Conservation (phyloP, 805 yeast genomes). For the Kluyveromyces aestuarii region DNA sequence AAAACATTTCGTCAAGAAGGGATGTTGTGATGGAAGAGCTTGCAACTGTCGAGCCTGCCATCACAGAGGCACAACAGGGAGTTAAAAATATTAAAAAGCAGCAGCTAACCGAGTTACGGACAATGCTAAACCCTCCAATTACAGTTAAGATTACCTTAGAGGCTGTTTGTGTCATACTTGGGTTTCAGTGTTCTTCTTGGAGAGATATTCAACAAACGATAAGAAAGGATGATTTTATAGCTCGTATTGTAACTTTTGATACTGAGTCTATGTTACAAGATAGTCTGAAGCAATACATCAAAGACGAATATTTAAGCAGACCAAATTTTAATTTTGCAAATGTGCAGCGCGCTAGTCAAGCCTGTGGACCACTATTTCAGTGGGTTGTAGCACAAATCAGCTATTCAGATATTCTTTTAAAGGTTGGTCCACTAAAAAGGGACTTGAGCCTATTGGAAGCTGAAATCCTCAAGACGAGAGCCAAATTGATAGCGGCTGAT, state of each 20-base stretch:
- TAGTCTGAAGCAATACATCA: conserved; percentile 48
- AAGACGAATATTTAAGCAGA: conserved; percentile 47
- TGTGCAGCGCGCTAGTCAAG: conserved; percentile 84
- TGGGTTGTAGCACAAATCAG: conserved; percentile 89
- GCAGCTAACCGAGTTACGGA: conserved; percentile 79
- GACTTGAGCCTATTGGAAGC: conserved; percentile 56
- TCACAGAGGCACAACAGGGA: conserved; percentile 74
- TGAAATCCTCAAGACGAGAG: conserved; percentile 51
- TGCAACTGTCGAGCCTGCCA: conserved; percentile 75
- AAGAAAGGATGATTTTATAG: conserved; percentile 78
- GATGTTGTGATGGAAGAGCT: conserved; percentile 51
- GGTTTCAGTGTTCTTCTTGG: conserved; percentile 62
- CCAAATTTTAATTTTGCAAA: conserved; percentile 61
- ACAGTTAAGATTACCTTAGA: conserved; percentile 80
- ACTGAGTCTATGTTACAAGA: conserved; percentile 48
- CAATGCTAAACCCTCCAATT: conserved; percentile 86
- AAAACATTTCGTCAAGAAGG: conserved; percentile 45
- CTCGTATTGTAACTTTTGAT: conserved; percentile 69
- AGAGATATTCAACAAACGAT: conserved; percentile 74
- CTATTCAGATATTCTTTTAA: conserved; percentile 62
- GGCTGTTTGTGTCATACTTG: conserved; percentile 77
- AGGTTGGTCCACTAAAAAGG: conserved; percentile 60
- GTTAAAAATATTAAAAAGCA: conserved; percentile 91
- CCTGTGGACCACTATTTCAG: conserved; percentile 82
- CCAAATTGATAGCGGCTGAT: conserved; percentile 64